phyloP scores from a whole-genome alignment of 139 green algal species.

The Chlamydomonas incerta region DNA sequence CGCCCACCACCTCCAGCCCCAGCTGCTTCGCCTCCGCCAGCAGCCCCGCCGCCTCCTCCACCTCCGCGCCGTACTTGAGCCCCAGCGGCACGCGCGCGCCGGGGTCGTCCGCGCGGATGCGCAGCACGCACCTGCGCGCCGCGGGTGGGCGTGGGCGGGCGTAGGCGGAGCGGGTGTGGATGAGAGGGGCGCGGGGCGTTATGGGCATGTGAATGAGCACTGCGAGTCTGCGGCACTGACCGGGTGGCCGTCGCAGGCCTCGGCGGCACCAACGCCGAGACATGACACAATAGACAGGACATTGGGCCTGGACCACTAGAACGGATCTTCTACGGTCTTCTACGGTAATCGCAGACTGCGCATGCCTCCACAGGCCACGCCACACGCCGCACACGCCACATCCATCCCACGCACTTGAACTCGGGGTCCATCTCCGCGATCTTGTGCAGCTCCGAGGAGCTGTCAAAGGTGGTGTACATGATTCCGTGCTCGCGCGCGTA shows the following conservation, averaged over 20 bases:
- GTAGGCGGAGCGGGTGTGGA: too few species aligned
- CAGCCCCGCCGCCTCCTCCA: constrained; percentile 69
- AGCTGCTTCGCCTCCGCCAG: constrained; percentile 68
- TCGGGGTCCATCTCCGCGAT: constrained; percentile 75
- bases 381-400: too few species aligned
- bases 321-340: too few species aligned
- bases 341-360: too few species aligned
- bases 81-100: constrained; percentile 80
- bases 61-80: constrained; percentile 89
- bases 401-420: constrained; percentile 51
- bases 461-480: constrained; percentile 83
- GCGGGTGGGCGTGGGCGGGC: too few species aligned
- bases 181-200: background rate
- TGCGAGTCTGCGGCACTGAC: too few species aligned
- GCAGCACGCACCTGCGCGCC: constrained; percentile 92
- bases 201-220: constrained; percentile 13
- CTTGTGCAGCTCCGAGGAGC: constrained; percentile 92
- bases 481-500: constrained; percentile 54
- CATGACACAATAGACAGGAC: too few species aligned
- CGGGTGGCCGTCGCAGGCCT: too few species aligned
- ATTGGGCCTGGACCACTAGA: too few species aligned
- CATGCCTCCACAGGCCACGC: too few species aligned
- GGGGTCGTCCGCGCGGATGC: constrained; percentile 90
- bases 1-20: constrained; percentile 75
- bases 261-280: too few species aligned